Conservation (phyloP, 768 basidiomycete species). For the Lanmaoa pseudosensibilis region DNA sequence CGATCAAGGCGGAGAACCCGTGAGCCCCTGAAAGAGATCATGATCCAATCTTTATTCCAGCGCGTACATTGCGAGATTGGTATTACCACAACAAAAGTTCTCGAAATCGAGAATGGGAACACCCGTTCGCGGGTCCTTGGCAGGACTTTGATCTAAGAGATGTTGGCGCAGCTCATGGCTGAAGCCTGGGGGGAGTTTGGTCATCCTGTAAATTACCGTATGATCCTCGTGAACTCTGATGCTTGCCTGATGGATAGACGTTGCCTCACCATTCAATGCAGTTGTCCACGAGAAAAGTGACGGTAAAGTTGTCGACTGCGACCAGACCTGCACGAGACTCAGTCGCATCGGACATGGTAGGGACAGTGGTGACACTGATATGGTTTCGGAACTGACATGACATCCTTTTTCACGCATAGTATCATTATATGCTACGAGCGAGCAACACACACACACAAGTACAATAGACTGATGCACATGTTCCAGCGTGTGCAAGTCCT, state of each 20-base stretch:
- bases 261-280: slow-evolving; percentile 72
- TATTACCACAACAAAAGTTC: slow-evolving; percentile 64
- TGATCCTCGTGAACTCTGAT: not conserved
- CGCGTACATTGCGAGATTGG: not conserved
- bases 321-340: slow-evolving; percentile 22
- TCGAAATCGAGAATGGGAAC: slow-evolving; percentile 72
- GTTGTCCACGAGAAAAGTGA: slow-evolving; percentile 77
- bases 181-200: slow-evolving; percentile 76
- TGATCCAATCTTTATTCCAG: not conserved
- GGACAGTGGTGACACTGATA: no score
- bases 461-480: not conserved
- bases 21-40: slow-evolving; percentile 58
- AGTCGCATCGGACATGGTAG: slow-evolving; percentile 11
- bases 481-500: slow-evolving; percentile 4
- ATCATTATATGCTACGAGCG: not conserved
- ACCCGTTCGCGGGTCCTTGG: slow-evolving; percentile 44
- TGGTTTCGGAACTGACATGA: no score
- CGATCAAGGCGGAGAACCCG: slow-evolving; percentile 80
- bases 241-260: not conserved
- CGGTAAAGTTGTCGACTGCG: slow-evolving; percentile 39
- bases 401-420: not conserved
- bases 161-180: slow-evolving; percentile 69
- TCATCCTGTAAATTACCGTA: slow-evolving; percentile 53
- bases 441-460: not conserved
- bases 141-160: slow-evolving; percentile 47